Base-by-base conservation (phyloP, 352 stramenopile genomes). In the Chrysophaeum taylorii region DNA sequence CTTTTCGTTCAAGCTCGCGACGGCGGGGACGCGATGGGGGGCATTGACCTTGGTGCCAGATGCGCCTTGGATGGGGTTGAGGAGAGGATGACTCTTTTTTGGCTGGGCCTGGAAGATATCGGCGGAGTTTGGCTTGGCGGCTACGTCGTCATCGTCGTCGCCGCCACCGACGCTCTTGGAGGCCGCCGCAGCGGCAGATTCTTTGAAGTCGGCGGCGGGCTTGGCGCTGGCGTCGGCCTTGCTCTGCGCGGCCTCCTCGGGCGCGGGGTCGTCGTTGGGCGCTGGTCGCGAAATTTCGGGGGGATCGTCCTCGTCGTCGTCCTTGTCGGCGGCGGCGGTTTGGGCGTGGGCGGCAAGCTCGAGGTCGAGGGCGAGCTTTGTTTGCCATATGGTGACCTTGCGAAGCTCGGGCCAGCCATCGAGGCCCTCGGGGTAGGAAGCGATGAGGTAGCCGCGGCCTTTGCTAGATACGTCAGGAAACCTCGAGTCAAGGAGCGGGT, bases 401-500 rank as follows among this genome's bases (percentile, higher is more conserved):
- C 82, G 71, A 23, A 88, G 67, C 64, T 78, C 66, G 21, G 74
- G 50, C 79, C 81, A 88, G 16, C 67, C 64, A 0, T 75, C 64
- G 18, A 75, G 35, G 0, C 82, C 82, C 33, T 68, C 37, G 45
- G 71, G 43, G 70, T 79, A 83, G 42, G 70, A 64, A 12, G 76
- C 64, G 36, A 88, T 73, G 29, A 83, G 75, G 68, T 83, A 86
- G 29, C 81, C 81, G 21, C 76, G 64, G 9, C 72, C 76, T 67
- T 82, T 82, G 16, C 25, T 45, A 45, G 75, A 79, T 9, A 97
- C 85, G 73, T 96, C 89, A 7, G 91, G 92, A 70, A 96, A 97
- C 43, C 85, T 89, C 18, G 85, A 94, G 80, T 97, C 91, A 18
- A 97, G 80, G 23, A 97, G 78, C 27, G 89, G 83, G 61, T 94